Base-by-base conservation (phyloP, 345 rosid species). In the Microcos paniculata region DNA sequence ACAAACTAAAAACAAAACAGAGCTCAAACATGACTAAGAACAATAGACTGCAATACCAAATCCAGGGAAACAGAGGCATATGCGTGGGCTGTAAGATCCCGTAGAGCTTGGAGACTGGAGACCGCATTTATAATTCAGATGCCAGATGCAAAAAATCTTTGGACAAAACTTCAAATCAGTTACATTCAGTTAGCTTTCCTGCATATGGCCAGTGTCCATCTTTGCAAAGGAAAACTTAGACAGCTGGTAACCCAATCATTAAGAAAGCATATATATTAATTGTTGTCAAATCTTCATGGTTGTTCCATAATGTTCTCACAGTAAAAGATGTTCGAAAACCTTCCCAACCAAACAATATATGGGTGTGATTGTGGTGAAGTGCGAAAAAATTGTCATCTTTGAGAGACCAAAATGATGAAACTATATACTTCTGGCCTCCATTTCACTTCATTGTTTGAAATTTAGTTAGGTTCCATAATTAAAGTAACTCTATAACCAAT, bases 41-140 rank as follows among this genome's bases (percentile, higher is more conserved):
- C 61, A 51, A 65, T 45, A 53, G 73, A 49, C 6, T 51, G 58
- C 26, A 49, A n/a, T n/a, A n/a, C n/a, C n/a, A n/a, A n/a, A n/a
- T 1, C 59, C 56, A 15, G 71, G 71, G 67, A 46, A 67, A 46
- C 71, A 15, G 38, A 8, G 14, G 56, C 53, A 67, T 28, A 46
- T 46, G 71, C 71, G 12, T 45, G 14, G 56, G 40, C 9, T 66
- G 23, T 66, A 46, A 26, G 8, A 23, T n/a, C n/a, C 14, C 15
- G 4, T 46, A 67, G 38, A 67, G 71, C 38, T 67, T 67, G 52
- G 43, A 52, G n/a, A 52, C n/a, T 56, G 61, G 23, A 62, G 13
- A 33, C 66, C 66, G 45, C 66, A 33, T 62, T 62, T 62, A 33
- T 33, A 33, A 33, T 62, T 18, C 23, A 62, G 45, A 62, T 58